phyloP scores from a whole-genome alignment of 345 rosid genomes.

The Anastatica hierochuntica region DNA sequence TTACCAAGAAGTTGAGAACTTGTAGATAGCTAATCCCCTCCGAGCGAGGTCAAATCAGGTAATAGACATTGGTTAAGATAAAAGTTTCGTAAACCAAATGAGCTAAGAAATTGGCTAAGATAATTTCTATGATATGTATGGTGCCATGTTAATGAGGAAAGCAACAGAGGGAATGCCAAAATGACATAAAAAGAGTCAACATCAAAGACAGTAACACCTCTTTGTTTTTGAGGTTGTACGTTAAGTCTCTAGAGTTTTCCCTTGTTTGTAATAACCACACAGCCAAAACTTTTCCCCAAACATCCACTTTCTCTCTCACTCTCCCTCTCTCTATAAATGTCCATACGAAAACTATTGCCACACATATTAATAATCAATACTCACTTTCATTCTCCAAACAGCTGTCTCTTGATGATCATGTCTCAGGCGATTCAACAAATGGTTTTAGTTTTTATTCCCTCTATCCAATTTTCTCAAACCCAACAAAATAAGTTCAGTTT shows the following conservation, averaged over 20 bases:
- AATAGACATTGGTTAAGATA: too few relatives aligned
- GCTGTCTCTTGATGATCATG: constrained; percentile 11
- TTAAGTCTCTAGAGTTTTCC: constrained; percentile 25
- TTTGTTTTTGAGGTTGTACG: constrained; percentile 8
- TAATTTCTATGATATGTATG: constrained; percentile 4
- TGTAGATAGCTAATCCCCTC: too few relatives aligned
- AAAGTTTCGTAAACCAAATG: too few relatives aligned
- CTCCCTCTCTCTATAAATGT: constrained; percentile 19
- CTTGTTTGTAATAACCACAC: constrained; percentile 26
- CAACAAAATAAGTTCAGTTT: background rate
- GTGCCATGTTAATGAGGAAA: constrained; percentile 26
- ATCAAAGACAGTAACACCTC: constrained; percentile 17
- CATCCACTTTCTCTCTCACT: background rate
- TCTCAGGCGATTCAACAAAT: constrained; percentile 20
- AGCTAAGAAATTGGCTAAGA: background rate
- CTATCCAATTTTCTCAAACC: background rate
- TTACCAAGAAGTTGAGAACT: too few relatives aligned
- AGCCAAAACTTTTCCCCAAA: background rate
- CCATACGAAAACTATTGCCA: constrained; percentile 12
- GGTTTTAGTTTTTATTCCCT: constrained; percentile 7
- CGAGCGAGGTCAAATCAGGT: too few relatives aligned
- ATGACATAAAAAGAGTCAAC: constrained; percentile 16
- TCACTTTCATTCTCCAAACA: constrained; percentile 22
- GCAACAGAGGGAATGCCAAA: constrained; percentile 1
- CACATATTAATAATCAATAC: constrained; percentile 10